phyloP scores from a whole-genome alignment of 2,329 filamentous ascomycete species.

The Chaetothyriales sp. region DNA sequence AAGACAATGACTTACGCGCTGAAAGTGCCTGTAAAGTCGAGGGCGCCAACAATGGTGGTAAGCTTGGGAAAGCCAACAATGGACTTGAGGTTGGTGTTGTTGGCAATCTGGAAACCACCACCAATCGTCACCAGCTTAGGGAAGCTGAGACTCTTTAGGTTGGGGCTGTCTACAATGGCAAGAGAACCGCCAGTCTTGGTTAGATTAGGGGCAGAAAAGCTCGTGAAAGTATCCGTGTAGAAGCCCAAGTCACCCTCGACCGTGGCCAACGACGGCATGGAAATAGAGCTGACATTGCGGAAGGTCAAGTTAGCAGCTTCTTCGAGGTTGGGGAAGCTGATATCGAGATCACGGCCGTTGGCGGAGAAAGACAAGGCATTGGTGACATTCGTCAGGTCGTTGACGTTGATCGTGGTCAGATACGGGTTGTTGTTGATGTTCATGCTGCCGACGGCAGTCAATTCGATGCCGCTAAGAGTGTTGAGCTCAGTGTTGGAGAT shows the following conservation, averaged over 20 bases:
- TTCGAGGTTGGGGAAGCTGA: conserved; percentile 65
- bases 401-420: conserved; percentile 57
- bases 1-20: conserved; percentile 6
- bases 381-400: conserved; percentile 64
- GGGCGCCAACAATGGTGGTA: conserved; percentile 57
- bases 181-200: conserved; percentile 37
- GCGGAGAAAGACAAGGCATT: conserved; percentile 57
- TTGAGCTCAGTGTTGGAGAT: conserved; percentile 79
- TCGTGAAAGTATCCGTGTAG: conserved; percentile 52
- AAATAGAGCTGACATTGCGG: conserved; percentile 63
- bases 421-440: conserved; percentile 83
- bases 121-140: conserved; percentile 52
- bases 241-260: conserved; percentile 74
- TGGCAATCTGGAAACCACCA: conserved; percentile 71
- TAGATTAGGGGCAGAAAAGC: conserved; percentile 34
- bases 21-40: conserved; percentile 75
- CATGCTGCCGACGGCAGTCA: conserved; percentile 57
- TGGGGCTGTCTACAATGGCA: conserved; percentile 43
- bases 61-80: conserved; percentile 58
- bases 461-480: conserved; percentile 66
- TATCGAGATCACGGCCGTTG: conserved; percentile 60
- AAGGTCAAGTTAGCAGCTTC: conserved; percentile 70
- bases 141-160: conserved; percentile 61
- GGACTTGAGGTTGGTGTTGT: conserved; percentile 61
- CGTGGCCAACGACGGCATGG: conserved; percentile 55